These are phyloP conservation scores for Fusarium transvaalense DNA, from an alignment of 2,329 filamentous ascomycete species.

Conservation along the genomic window DNA sequence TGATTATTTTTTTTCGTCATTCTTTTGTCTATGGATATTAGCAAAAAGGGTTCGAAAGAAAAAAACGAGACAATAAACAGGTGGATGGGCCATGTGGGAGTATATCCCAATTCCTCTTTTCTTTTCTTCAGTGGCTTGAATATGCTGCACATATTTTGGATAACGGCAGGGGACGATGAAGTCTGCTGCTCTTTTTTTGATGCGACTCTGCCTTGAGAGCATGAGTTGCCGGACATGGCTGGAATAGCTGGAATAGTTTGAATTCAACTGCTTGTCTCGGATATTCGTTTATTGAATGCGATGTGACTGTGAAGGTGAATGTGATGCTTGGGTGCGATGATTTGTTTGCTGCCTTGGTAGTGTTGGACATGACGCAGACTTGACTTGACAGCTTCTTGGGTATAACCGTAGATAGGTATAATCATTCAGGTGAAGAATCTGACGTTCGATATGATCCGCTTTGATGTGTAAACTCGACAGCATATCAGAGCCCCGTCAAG, in stretches of 20 bases:
- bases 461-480: not conserved
- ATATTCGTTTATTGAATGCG: not conserved
- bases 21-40: slow-evolving; percentile 23
- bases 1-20: slow-evolving; percentile 13
- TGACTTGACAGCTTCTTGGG: not conserved
- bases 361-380: not conserved
- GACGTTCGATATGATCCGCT: not conserved
- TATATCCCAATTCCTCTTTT: slow-evolving; percentile 15
- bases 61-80: slow-evolving; percentile 22
- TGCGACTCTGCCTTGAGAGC: slow-evolving; percentile 29
- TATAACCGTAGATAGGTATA: not conserved
- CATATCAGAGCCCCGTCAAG: too few species aligned
- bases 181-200: slow-evolving; percentile 41
- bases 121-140: slow-evolving; percentile 30
- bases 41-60: slow-evolving; percentile 21
- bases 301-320: not conserved
- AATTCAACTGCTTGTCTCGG: slow-evolving; percentile 41
- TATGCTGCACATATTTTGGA: slow-evolving; percentile 30
- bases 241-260: slow-evolving; percentile 37
- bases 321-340: not conserved
- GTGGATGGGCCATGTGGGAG: slow-evolving; percentile 23
- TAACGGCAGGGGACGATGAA: slow-evolving; percentile 36
- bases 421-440: not conserved
- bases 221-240: slow-evolving; percentile 35
- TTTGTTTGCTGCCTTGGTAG: not conserved